Evolutionary conservation across 148 eudicot species (phyloP).

Genomic region (Spergularia bocconei): DNA sequence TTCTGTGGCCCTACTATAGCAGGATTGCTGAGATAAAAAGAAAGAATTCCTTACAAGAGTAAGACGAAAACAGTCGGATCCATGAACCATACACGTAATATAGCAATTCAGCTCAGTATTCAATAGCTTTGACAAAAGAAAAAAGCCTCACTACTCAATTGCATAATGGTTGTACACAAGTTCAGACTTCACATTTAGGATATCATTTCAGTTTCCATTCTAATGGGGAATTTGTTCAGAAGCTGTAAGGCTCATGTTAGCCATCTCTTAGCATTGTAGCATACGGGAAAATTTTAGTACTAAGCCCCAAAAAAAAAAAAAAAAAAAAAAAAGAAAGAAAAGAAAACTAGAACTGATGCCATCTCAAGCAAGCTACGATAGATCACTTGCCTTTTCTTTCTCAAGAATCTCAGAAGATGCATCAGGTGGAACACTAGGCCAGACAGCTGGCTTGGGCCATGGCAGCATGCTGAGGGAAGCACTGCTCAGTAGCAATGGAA

Average conservation of each 20-base stretch:
- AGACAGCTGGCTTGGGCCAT: conserved; percentile 93
- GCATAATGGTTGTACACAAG: not conserved
- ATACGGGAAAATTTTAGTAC: not conserved
- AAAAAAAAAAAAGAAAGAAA: not conserved
- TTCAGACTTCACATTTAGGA: not conserved
- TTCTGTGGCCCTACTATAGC: not conserved
- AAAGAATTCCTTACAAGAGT: not conserved
- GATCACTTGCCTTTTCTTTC: conserved; percentile 75
- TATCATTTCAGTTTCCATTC: too few relatives aligned
- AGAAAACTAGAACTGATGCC: not conserved
- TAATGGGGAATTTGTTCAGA: too few relatives aligned
- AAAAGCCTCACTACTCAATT: too few relatives aligned
- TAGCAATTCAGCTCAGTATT: not conserved
- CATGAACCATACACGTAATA: not conserved
- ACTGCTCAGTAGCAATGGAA: conserved; percentile 40
- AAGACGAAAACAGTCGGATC: not conserved
- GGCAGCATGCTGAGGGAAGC: conserved; percentile 93
- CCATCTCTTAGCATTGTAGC: not conserved
- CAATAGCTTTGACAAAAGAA: not conserved
- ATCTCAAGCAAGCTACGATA: conserved; percentile 1
- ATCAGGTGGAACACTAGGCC: conserved; percentile 91
- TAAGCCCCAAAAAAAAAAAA: not conserved
- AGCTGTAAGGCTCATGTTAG: too few relatives aligned
- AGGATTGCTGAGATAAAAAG: too few relatives aligned
- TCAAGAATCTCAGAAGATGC: conserved; percentile 76